Evolutionary conservation across 2,329 filamentous ascomycete genomes (phyloP), one percentile per base, ranked within the genome.

Genomic region (Diaporthe capsici): DNA sequence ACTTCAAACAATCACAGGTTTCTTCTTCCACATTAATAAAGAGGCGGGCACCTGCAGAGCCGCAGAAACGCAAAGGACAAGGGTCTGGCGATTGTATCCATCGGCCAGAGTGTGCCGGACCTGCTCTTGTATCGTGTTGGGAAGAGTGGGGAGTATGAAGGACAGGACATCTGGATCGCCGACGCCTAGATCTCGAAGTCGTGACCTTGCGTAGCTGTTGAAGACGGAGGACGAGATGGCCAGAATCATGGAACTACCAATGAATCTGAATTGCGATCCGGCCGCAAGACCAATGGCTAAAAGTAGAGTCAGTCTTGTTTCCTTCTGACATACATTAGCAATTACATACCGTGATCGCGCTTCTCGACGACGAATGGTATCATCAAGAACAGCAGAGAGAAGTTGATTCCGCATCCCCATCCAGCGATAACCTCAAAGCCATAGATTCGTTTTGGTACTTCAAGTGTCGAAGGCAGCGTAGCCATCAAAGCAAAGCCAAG

Each of bases 401-500:
- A 42, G n/a, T 70, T 70, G n/a, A 70, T 55, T 0, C 67, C 67
- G 37, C 67, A 70, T 2, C 67, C 67, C 34, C 34, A 70, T 12
- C 67, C 67, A 13, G 67, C 67, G 17, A 70, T 57, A 6, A 70
- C 5, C 17, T 70, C 7, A 22, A n/a, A 55, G 12, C 67, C 67
- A 31, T 70, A 70, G 2, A 61, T 42, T 28, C 25, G 67, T 4
- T n/a, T 8, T 6, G 67, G 67, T 28, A 57, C 13, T 3, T 22
- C 34, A 13, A 28, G 37, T 10, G 49, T 28, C 3, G 34, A 12
- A 13, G 67, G 67, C 22, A 70, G 34, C 6, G 67, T 70, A 37
- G 22, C 34, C 15, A 70, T 7, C 39, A 70, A 28, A n/a, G 49
- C 25, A 25, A 70, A 70, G 31, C 67, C 49, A 5, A 70, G 22